Percentiles rank a stretch among this genome's conserved stretches.
These are phyloP conservation scores for Fraxinus americana DNA, from an alignment of 257 asterid genomes.

Conservation along the genomic window DNA sequence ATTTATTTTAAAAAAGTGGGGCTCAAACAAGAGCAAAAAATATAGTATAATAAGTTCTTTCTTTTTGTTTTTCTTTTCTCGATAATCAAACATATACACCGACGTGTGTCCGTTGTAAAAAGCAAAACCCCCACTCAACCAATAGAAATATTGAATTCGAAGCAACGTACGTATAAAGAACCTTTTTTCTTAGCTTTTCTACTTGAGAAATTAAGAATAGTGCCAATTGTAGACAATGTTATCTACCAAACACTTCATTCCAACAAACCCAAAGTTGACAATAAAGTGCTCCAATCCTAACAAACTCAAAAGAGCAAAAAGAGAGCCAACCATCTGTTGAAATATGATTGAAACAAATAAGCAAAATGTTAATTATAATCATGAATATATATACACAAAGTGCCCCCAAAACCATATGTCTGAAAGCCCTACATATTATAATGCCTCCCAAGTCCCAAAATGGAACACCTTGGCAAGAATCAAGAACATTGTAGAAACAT, in stretches of 20 bases:
- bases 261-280: constrained; percentile 28
- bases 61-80: neutral
- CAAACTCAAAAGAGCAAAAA: constrained; percentile 32
- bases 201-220: constrained; percentile 6
- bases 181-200: neutral
- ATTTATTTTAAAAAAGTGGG: no score
- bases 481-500: constrained; percentile 35
- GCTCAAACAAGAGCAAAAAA: no score
- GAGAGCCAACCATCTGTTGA: constrained; percentile 30
- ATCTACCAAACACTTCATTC: constrained; percentile 30
- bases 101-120: neutral
- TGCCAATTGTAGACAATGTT: constrained; percentile 18
- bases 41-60: neutral
- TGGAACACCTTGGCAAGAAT: constrained; percentile 31
- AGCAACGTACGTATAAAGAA: neutral
- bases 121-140: constrained; percentile 14
- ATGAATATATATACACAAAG: constrained; percentile 7
- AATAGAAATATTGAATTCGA: constrained; percentile 26
- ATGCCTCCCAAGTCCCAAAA: constrained; percentile 22
- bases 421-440: constrained; percentile 8
- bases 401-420: constrained; percentile 39
- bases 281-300: constrained; percentile 27
- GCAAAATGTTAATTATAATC: constrained; percentile 4
- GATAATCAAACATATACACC: neutral
- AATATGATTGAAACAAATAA: constrained; percentile 39